phyloP scores from a whole-genome alignment of 2,329 filamentous ascomycete genomes.

The Colletotrichum sp. region DNA sequence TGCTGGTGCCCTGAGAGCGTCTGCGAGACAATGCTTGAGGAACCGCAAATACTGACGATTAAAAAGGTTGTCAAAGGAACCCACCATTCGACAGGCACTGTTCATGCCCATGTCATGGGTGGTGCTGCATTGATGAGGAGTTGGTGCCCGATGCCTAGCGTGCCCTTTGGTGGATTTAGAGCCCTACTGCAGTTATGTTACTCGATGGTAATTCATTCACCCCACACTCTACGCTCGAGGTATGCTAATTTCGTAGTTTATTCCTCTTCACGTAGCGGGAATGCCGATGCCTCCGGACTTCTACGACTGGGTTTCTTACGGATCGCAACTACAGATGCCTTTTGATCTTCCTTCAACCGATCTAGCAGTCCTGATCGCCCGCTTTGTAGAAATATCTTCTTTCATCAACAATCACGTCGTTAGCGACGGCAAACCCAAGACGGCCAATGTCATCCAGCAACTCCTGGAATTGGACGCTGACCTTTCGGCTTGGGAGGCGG shows the following conservation, averaged over 20 bases:
- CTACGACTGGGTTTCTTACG: constrained; percentile 48
- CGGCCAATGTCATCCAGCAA: constrained; percentile 39
- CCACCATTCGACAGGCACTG: constrained; percentile 51
- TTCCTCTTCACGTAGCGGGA: constrained; percentile 46
- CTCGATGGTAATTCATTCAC: constrained; percentile 51
- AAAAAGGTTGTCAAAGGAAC: constrained; percentile 52
- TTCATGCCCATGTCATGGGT: constrained; percentile 63
- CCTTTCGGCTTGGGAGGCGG: constrained; percentile 43
- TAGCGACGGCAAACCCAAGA: constrained; percentile 40
- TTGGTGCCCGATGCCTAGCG: constrained; percentile 42
- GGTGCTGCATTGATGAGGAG: constrained; percentile 62
- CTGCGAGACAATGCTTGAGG: background rate
- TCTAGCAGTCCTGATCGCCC: constrained; percentile 44
- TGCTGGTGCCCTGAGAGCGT: background rate
- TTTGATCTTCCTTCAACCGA: constrained; percentile 44
- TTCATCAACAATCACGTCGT: constrained; percentile 36
- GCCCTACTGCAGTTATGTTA: constrained; percentile 61
- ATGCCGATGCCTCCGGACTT: constrained; percentile 44
- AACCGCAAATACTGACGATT: constrained; percentile 21
- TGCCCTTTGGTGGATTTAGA: constrained; percentile 49
- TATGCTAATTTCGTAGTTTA: constrained; percentile 39
- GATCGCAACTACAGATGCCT: constrained; percentile 36
- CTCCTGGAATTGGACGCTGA: constrained; percentile 43
- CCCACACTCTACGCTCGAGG: background rate
- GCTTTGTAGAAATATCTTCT: constrained; percentile 43